phyloP scores from a whole-genome alignment of 306 rosid genomes.

The Fragaria iinumae region DNA sequence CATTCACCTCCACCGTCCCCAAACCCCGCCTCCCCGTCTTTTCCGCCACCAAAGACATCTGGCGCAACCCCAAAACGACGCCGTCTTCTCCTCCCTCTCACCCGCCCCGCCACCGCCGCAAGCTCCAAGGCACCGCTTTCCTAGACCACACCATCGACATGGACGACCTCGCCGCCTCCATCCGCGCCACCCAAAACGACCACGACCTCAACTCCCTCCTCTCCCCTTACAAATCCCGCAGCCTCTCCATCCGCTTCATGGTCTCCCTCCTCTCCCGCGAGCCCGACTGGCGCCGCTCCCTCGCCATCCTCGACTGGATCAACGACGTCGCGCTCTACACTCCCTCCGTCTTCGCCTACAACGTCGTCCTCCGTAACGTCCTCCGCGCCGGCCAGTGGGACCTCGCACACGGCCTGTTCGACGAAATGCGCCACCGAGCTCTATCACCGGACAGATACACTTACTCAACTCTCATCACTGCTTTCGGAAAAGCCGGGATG shows the following conservation, averaged over 20 bases:
- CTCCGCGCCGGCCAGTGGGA: conserved; percentile 78
- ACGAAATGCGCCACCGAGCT: conserved; percentile 86
- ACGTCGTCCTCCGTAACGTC: conserved; percentile 78
- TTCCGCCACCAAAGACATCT: conserved; percentile 51
- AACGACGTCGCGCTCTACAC: conserved; percentile 70
- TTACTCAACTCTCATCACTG: conserved; percentile 80
- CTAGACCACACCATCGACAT: conserved; percentile 77
- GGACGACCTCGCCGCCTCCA: conserved; percentile 64
- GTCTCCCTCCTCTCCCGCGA: conserved; percentile 76
- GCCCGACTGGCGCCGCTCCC: conserved; percentile 82
- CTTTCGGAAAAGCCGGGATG: conserved; percentile 75
- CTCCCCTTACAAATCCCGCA: conserved; percentile 57
- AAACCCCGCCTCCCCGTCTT: conserved; percentile 19
- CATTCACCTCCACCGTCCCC: conserved; percentile 8
- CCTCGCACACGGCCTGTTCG: conserved; percentile 84
- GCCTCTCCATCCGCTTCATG: conserved; percentile 81
- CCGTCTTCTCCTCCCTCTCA: neutral
- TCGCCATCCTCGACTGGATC: conserved; percentile 87
- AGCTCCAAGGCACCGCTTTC: conserved; percentile 28
- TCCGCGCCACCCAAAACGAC: conserved; percentile 54
- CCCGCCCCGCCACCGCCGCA: conserved; percentile 27
- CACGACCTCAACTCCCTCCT: conserved; percentile 56
- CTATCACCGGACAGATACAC: conserved; percentile 87
- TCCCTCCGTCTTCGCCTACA: conserved; percentile 78
- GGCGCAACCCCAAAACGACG: conserved; percentile 38